A percentile compares a stretch with the other conserved stretches of the same genome.
phyloP scores from a whole-genome alignment of 2,329 filamentous ascomycete species.

The Endocalyx cinctus region DNA sequence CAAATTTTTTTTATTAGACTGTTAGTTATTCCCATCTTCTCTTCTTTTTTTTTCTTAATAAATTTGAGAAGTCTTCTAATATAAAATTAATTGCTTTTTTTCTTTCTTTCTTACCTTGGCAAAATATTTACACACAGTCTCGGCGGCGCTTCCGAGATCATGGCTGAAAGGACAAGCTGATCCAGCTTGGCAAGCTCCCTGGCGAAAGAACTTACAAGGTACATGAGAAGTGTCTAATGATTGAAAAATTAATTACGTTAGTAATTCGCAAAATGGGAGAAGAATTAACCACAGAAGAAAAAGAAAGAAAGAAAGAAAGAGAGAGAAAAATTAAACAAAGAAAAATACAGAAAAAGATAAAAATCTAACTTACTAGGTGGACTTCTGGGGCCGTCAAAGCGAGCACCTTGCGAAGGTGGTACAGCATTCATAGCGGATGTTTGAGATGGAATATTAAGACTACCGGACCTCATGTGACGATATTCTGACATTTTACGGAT shows the following conservation, averaged over 20 bases:
- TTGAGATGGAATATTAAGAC: conserved; percentile 46
- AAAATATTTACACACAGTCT: conserved; percentile 98
- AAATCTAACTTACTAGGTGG: conserved; percentile 52
- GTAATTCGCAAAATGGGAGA: no score
- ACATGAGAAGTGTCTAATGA: conserved; percentile 98
- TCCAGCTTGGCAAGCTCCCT: conserved; percentile 93
- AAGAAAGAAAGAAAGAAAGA: no score
- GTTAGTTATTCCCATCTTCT: background rate
- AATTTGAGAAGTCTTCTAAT: no score
- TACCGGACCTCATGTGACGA: conserved; percentile 54
- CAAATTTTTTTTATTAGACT: no score
- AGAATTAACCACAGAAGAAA: no score
- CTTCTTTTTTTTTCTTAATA: no score
- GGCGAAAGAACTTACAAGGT: conserved; percentile 98
- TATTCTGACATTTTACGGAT: conserved; percentile 49
- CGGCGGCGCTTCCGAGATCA: conserved; percentile 76
- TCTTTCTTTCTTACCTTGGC: conserved; percentile 83
- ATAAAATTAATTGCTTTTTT: no score
- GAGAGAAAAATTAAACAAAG: no score
- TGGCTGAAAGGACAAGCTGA: conserved; percentile 95
- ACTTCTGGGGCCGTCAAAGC: conserved; percentile 58
- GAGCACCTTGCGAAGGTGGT: conserved; percentile 29
- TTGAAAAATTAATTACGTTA: no score
- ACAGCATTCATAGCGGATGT: conserved; percentile 31
- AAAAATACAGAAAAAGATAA: conserved; percentile 1